A percentile compares a stretch with the other conserved stretches of the same genome.
Evolutionary conservation across 257 asterid species (phyloP).

Genomic region (Ligustrum vulgare): DNA sequence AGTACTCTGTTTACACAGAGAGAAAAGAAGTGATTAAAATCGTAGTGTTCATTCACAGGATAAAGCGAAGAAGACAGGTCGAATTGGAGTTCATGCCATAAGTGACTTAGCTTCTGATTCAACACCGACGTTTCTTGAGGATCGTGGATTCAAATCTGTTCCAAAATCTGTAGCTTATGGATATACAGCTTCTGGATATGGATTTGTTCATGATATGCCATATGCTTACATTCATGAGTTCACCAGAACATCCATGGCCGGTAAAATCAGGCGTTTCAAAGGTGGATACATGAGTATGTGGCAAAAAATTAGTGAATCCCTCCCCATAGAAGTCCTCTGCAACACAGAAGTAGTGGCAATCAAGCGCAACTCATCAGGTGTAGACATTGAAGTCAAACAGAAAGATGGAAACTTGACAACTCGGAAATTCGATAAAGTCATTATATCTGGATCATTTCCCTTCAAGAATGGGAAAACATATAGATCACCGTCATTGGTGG

Average conservation of each 20-base stretch:
- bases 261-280: conserved; percentile 74
- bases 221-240: conserved; percentile 80
- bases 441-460: conserved; percentile 74
- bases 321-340: conserved; percentile 60
- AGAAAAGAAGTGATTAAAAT: not conserved
- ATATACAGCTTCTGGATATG: conserved; percentile 86
- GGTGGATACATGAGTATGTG: conserved; percentile 79
- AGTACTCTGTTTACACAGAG: not conserved
- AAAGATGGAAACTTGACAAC: conserved; percentile 30
- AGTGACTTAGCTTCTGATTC: conserved; percentile 60
- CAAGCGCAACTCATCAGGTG: conserved; percentile 40
- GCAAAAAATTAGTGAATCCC: conserved; percentile 53
- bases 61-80: conserved; percentile 63
- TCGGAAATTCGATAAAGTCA: conserved; percentile 61
- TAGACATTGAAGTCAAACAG: conserved; percentile 37
- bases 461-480: conserved; percentile 56
- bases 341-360: conserved; percentile 57
- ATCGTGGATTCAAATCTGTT: conserved; percentile 50
- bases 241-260: conserved; percentile 82
- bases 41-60: conserved; percentile 42
- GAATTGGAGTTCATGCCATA: conserved; percentile 67
- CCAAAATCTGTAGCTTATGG: conserved; percentile 85
- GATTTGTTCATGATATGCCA: conserved; percentile 80
- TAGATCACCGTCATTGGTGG: conserved; percentile 41
- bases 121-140: conserved; percentile 64